A percentile compares a stretch with the other conserved stretches of the same genome.
These are phyloP conservation scores for Fusarium sp. DNA, from an alignment of 2,329 filamentous ascomycete genomes.

Conservation along the genomic window DNA sequence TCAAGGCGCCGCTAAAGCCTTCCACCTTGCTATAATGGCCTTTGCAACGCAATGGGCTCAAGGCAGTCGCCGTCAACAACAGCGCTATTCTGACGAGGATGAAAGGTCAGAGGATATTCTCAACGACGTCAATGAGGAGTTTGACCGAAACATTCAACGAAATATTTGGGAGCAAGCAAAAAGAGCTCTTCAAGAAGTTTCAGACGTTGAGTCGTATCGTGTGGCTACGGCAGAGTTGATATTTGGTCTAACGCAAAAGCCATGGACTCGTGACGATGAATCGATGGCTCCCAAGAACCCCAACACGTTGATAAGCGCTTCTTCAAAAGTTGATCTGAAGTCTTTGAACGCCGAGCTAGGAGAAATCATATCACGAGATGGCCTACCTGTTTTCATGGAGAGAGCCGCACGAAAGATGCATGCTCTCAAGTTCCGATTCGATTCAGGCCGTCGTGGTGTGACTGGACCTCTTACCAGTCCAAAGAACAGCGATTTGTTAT, in stretches of 20 bases:
- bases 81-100: conserved; percentile 30
- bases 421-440: conserved; percentile 43
- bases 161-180: conserved; percentile 53
- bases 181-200: conserved; percentile 49
- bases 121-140: conserved; percentile 48
- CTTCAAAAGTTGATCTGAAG: conserved; percentile 18
- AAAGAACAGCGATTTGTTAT: background rate
- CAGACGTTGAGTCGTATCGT: conserved; percentile 52
- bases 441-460: conserved; percentile 31
- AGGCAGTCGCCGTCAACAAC: conserved; percentile 44
- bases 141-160: conserved; percentile 52
- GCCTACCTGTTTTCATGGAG: conserved; percentile 39
- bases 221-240: conserved; percentile 54
- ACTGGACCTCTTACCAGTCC: background rate
- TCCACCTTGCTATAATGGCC: conserved; percentile 43
- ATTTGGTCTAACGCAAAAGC: conserved; percentile 53
- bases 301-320: background rate
- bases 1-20: conserved; percentile 29
- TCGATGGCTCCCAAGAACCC: background rate
- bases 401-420: conserved; percentile 44
- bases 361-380: conserved; percentile 40
- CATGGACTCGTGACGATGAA: conserved; percentile 37
- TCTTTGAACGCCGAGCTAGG: conserved; percentile 27
- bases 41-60: conserved; percentile 45
- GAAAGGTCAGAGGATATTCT: conserved; percentile 33